A percentile compares a stretch with the other conserved stretches of the same genome.
Evolutionary conservation across 78 protist species (phyloP).

Genomic region (Dictyostelium citrinum): DNA sequence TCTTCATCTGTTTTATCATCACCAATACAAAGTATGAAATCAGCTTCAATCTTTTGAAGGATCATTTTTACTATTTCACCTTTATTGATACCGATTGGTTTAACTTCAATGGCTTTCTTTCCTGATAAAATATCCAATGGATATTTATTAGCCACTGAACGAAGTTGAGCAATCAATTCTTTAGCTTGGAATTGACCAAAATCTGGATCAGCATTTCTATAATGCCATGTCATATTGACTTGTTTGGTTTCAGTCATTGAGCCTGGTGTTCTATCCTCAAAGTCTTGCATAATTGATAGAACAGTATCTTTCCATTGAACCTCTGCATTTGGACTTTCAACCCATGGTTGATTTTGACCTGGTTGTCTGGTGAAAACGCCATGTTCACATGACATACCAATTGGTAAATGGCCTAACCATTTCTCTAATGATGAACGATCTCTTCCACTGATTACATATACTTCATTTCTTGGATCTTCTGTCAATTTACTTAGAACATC

Average conservation of each 20-base stretch:
- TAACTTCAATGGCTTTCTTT: slow-evolving; percentile 76
- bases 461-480: slow-evolving; percentile 9
- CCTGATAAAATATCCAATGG: slow-evolving; percentile 66
- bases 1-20: slow-evolving; percentile 81
- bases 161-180: slow-evolving; percentile 64
- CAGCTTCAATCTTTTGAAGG: not conserved
- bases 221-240: slow-evolving; percentile 76
- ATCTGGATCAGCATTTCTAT: slow-evolving; percentile 83
- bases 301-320: slow-evolving; percentile 72
- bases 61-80: slow-evolving; percentile 62
- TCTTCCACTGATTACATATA: slow-evolving; percentile 74
- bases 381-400: slow-evolving; percentile 79
- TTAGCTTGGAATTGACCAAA: slow-evolving; percentile 80
- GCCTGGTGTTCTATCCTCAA: slow-evolving; percentile 86
- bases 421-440: slow-evolving; percentile 51
- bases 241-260: slow-evolving; percentile 72
- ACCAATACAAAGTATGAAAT: slow-evolving; percentile 66
- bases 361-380: slow-evolving; percentile 49
- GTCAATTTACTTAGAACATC: not conserved
- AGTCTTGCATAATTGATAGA: slow-evolving; percentile 43
- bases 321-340: slow-evolving; percentile 17
- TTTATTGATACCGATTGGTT: slow-evolving; percentile 73
- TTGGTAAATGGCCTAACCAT: slow-evolving; percentile 69
- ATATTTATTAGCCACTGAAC: slow-evolving; percentile 29
- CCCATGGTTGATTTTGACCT: slow-evolving; percentile 50